Evolutionary conservation across 2,329 filamentous ascomycete species (phyloP).

Genomic region (Seiridium unicorne): DNA sequence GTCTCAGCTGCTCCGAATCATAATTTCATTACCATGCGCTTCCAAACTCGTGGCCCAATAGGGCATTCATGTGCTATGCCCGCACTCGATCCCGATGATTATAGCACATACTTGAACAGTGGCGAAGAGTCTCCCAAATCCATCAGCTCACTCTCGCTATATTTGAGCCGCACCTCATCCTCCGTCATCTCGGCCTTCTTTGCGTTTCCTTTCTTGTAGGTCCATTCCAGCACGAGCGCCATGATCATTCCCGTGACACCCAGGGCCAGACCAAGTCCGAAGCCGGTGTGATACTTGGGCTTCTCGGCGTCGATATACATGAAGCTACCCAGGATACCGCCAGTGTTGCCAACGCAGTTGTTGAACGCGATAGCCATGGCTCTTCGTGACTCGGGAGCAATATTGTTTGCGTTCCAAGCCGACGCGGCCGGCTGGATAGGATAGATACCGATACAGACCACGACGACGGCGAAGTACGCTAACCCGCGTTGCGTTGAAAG

Average conservation of each 20-base stretch:
- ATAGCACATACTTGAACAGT: constrained; percentile 10
- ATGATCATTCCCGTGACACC: constrained; percentile 24
- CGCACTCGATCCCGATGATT: not conserved
- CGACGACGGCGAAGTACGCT: constrained; percentile 66
- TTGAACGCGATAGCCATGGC: constrained; percentile 36
- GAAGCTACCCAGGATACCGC: constrained; percentile 38
- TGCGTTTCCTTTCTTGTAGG: constrained; percentile 9
- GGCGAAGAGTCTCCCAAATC: constrained; percentile 14
- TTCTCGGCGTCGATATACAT: constrained; percentile 34
- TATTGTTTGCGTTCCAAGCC: constrained; percentile 68
- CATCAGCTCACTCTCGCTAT: constrained; percentile 12
- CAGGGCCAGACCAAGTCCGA: constrained; percentile 31
- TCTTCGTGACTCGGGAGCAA: constrained; percentile 40
- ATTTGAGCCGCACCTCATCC: constrained; percentile 5
- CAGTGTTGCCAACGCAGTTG: constrained; percentile 36
- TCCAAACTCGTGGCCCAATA: no score
- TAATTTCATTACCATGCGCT: no score
- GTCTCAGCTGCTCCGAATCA: no score
- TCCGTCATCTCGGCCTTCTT: constrained; percentile 7
- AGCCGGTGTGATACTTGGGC: constrained; percentile 33
- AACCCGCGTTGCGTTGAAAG: constrained; percentile 42
- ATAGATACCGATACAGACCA: constrained; percentile 69
- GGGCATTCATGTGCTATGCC: not conserved
- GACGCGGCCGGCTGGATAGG: constrained; percentile 63
- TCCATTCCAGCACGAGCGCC: constrained; percentile 26